Evolutionary conservation across 73 alveolate species (phyloP).

Genomic region (Paraurostyla sp.): DNA sequence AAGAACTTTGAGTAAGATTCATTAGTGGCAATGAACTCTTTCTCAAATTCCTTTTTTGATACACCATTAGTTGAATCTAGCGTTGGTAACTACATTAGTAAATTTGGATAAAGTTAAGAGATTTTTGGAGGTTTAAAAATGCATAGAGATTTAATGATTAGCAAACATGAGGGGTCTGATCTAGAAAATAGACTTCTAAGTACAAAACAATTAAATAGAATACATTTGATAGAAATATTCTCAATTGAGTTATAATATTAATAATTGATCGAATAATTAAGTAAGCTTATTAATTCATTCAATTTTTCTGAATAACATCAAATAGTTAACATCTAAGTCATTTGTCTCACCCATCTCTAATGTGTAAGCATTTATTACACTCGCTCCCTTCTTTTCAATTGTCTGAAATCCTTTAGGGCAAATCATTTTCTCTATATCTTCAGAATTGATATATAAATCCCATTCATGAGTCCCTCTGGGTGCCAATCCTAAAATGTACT

Average conservation of each 20-base stretch:
- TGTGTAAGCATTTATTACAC: slow-evolving; percentile 34
- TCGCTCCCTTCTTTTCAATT: slow-evolving; percentile 29
- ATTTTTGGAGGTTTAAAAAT: background rate
- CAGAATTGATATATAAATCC: slow-evolving; percentile 80
- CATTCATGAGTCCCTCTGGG: slow-evolving; percentile 93
- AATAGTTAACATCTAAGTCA: slow-evolving; percentile 19
- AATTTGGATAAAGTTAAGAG: background rate
- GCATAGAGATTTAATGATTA: background rate
- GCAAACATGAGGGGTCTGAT: background rate
- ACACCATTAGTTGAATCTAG: background rate
- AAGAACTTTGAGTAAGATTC: background rate
- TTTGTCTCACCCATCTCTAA: slow-evolving; percentile 42
- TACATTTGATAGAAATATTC: slow-evolving; percentile 2
- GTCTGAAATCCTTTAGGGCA: background rate
- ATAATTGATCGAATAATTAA: background rate
- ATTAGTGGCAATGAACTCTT: background rate
- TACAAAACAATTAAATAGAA: background rate
- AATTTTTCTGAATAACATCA: slow-evolving; percentile 47
- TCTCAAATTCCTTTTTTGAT: background rate
- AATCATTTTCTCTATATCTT: slow-evolving; percentile 51
- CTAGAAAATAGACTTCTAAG: background rate
- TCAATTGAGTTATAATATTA: background rate
- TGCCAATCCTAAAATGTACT: slow-evolving; percentile 79
- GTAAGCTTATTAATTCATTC: background rate
- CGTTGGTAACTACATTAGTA: background rate